Base-by-base conservation (phyloP, 306 rosid species). In the Sicyos baderoa region DNA sequence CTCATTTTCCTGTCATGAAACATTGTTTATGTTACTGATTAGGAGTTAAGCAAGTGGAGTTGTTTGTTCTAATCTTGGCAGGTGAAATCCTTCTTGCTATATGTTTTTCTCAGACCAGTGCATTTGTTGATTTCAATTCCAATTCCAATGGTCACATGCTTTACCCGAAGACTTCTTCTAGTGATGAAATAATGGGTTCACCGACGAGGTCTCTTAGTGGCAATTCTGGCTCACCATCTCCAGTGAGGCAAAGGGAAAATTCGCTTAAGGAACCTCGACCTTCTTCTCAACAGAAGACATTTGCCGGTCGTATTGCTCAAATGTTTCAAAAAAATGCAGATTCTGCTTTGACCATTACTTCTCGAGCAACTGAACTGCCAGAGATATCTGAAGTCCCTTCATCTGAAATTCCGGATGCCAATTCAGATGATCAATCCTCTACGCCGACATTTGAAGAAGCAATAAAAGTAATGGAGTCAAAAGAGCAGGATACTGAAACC, bases 11-110 rank as follows among this genome's bases (percentile, higher is more conserved):
- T 16, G 51, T 65, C 29, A 37, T 37, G 73, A 68, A 50, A 68
- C 29, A 17, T 68, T 50, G 48, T 15, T 25, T 25, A 25, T 25
- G 29, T 25, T 47, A 11, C 25, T 67, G 45, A 68, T 14, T 7
- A 61, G 13, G 27, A 52, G 60, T 27, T 35, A 4, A 56, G 9
- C n/a, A 35, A 35, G 52, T 45, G 74, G 77, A 60, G 58, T 76
- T 76, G 76, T 79, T 67, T 67, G 61, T 58, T 45, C 18, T 60
- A 68, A 65, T 29, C 37, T 10, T 56, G 32, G 72, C 78, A 89
- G 97, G 97, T 63, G 93, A 92, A 72, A 81, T 92, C 82, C 89
- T 77, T 77, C 82, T 92, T 66, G 74, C 80, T 27, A 74, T 92
- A 71, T 65, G 16, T 65, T 74, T 92, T 55, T 45, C 59, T 35